A percentile compares a stretch with the other conserved stretches of the same genome.
These are phyloP conservation scores for Boletus huronensis DNA, from an alignment of 768 basidiomycete species.

Conservation along the genomic window DNA sequence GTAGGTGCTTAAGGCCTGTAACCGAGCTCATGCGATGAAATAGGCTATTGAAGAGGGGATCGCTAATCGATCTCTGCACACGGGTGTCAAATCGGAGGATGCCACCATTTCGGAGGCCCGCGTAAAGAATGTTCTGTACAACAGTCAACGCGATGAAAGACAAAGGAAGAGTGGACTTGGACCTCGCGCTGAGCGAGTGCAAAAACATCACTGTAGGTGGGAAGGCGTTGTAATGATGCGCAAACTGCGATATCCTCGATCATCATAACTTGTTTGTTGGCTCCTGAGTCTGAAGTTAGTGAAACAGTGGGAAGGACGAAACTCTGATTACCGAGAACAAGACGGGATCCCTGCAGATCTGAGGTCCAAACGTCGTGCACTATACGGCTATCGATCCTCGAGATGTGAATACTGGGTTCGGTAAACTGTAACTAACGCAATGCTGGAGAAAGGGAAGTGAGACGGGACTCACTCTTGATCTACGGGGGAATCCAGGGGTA, in stretches of 20 bases:
- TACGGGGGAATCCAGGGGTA: constrained; percentile 41
- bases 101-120: constrained; percentile 58
- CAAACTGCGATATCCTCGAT: constrained; percentile 47
- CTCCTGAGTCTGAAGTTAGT: constrained; percentile 39
- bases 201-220: constrained; percentile 63
- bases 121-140: constrained; percentile 46
- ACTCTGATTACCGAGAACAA: constrained; percentile 48
- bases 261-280: constrained; percentile 48
- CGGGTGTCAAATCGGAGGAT: constrained; percentile 60
- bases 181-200: constrained; percentile 54
- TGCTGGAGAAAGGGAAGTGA: background rate
- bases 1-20: constrained; percentile 47
- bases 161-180: constrained; percentile 2
- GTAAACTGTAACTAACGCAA: background rate
- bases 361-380: constrained; percentile 58
- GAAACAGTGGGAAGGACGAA: background rate
- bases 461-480: constrained; percentile 34
- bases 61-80: constrained; percentile 31
- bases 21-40: constrained; percentile 44
- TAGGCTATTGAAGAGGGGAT: constrained; percentile 39
- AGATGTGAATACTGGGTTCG: constrained; percentile 10
- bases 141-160: background rate
- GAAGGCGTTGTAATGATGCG: constrained; percentile 36
- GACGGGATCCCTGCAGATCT: constrained; percentile 44
- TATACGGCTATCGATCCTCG: constrained; percentile 35